These are phyloP conservation scores for Dimocarpus longan DNA, from an alignment of 345 rosid genomes.

Conservation along the genomic window DNA sequence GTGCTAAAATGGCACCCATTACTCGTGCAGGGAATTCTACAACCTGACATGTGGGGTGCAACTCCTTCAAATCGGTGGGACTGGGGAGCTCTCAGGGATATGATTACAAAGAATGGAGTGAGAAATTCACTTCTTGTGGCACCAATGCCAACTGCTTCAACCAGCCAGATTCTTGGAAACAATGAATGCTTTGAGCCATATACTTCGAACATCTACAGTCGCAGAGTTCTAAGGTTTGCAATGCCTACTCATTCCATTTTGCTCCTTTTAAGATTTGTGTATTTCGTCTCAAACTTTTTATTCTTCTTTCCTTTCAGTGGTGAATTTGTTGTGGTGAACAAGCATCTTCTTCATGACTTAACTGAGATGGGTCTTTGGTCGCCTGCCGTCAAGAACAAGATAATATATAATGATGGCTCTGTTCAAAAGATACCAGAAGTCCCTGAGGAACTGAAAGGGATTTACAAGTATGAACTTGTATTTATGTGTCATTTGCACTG, in stretches of 20 bases:
- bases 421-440: conserved; percentile 72
- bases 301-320: conserved; percentile 50
- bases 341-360: conserved; percentile 92
- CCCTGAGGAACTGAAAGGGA: conserved; percentile 66
- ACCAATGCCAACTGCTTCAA: conserved; percentile 98
- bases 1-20: conserved; percentile 8
- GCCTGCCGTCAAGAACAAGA: conserved; percentile 76
- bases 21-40: conserved; percentile 72
- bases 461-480: conserved; percentile 61
- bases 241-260: not conserved
- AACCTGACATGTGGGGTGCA: conserved; percentile 96
- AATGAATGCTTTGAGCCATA: conserved; percentile 96
- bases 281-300: not conserved
- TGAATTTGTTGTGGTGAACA: conserved; percentile 94
- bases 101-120: conserved; percentile 72
- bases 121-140: conserved; percentile 91
- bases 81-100: conserved; percentile 67
- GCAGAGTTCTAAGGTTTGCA: conserved; percentile 82
- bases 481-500: not conserved
- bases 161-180: conserved; percentile 96
- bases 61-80: conserved; percentile 73
- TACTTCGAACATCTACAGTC: conserved; percentile 88
- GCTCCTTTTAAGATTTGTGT: not conserved
- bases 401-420: conserved; percentile 76
- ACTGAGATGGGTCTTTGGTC: conserved; percentile 93